Base-by-base conservation (phyloP, 306 rosid genomes). In the Spatholobus suberectus region DNA sequence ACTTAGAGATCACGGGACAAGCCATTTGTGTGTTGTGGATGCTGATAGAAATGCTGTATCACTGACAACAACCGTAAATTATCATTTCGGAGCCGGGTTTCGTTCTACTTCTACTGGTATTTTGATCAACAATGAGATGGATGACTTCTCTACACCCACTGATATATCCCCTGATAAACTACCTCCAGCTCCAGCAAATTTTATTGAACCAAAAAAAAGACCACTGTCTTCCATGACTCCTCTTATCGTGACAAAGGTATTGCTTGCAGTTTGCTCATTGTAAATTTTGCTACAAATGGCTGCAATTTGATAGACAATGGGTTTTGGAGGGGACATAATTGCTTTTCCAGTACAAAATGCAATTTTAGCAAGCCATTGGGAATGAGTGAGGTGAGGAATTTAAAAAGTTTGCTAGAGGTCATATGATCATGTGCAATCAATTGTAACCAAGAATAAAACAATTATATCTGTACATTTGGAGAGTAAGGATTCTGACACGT, bases 161-260 rank as follows among this genome's bases (percentile, higher is more conserved):
- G 89, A 88, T 23, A 72, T 84, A 41, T 63, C 96, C 17, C 88
- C 94, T 1, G 92, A 86, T 35, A 67, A 58, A 63, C 91, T 92
- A 71, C 97, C 99, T 76, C 99, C 97, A 34, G 91, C 97, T 75
- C 99, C 99, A 9, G 51, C 97, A 72, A 96, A 96, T 78, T 96
- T 87, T 65, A 92, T 96, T 69, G 46, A 80, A 76, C 98, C 98
- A 47, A 92, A 83, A 62, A 96, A 96, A 85, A 91, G 91, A 82
- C 97, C 99, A 14, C 76, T 93, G 83, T 93, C 99, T 78, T 93
- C 98, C 65, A 96, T 96, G 99, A 85, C 92, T 57, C 99, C 99
- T 35, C 79, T 93, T 41, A 86, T 96, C 18, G 62, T 93, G 79
- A 86, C 93, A 6, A 92, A 92, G 98, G 98, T 95, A 90, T 32